phyloP scores from a whole-genome alignment of 1,284 basidiomycete genomes.

The Ustilago lituana region DNA sequence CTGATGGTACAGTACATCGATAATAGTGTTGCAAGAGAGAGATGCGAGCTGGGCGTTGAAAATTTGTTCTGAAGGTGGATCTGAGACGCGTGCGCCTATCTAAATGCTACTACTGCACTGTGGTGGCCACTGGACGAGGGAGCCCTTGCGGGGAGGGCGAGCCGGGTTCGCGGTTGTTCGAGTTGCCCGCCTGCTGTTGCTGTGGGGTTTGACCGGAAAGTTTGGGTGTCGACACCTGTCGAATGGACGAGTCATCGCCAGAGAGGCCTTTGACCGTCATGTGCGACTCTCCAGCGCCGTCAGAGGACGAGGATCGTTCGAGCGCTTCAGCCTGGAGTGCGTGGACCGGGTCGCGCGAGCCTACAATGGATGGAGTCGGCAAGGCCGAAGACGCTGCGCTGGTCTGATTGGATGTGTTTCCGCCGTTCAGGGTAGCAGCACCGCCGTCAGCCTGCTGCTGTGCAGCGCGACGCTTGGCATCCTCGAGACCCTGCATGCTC shows the following conservation, averaged over 20 bases:
- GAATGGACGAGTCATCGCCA: constrained; percentile 11
- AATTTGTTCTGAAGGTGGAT: too few species aligned
- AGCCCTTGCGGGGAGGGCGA: constrained; percentile 41
- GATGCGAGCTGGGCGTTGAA: too few species aligned
- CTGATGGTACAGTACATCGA: constrained; percentile 27
- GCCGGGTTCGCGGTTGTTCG: constrained; percentile 25
- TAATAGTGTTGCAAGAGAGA: too few species aligned
- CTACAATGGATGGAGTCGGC: constrained; percentile 15
- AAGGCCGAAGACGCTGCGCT: constrained; percentile 19
- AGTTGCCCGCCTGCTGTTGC: constrained; percentile 7
- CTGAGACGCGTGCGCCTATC: too few species aligned
- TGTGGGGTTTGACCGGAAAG: constrained; percentile 17
- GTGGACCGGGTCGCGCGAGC: constrained; percentile 23
- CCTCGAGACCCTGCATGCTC: constrained; percentile 36
- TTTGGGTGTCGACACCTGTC: constrained; percentile 32
- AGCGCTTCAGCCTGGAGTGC: constrained; percentile 23
- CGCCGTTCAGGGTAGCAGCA: constrained; percentile 2
- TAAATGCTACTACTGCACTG: constrained; percentile 23
- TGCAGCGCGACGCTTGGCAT: constrained; percentile 37
- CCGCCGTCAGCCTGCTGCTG: constrained; percentile 28
- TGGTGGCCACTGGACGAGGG: constrained; percentile 42
- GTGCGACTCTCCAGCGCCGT: constrained; percentile 26
- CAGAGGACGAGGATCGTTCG: constrained; percentile 18
- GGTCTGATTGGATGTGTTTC: constrained; percentile 3
- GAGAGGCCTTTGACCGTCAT: constrained; percentile 41